Base-by-base conservation (phyloP, 1,139 yeast species). In the Blastobotrys ciferrii region DNA sequence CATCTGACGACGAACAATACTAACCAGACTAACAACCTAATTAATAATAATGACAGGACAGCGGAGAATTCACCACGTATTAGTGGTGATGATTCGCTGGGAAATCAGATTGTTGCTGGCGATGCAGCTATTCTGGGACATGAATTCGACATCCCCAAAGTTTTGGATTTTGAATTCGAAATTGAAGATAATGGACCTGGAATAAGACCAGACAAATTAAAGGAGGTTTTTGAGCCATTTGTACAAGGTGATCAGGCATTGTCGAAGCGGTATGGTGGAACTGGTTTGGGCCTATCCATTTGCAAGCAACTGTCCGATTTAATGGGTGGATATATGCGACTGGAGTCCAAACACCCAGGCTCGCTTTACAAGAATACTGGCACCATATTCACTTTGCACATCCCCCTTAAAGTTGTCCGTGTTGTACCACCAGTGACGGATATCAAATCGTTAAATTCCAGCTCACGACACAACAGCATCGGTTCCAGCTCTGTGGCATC, bases 171-270 rank as follows among this genome's bases (percentile, higher is more conserved):
- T 47, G 86, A 85, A 60, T 77, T 91, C 43, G 83, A 82, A 53
- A 96, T 92, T 6, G 76, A 77, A 32, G 98, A 92, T 65, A 85
- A 94, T 0, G 98, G 98, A 3, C 88, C 96, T 0, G 98, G 98
- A 53, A 88, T 92, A 46, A 18, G 40, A n/a, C 89, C 85, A 42
- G 82, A 84, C 14, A 78, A 82, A 1, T 70, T 87, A 48, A 94
- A 87, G 60, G 84, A 84, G 43, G 92, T 92, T 1, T 92, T 92
- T 68, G 97, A 92, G 63, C 97, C 97, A 2, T 92, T 92, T 70
- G 88, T 88, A 30, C 98, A 91, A 68, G 98, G 98, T 40, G 98
- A 92, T 61, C 97, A 91, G 66, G 89, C 97, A 0, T 74, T 91
- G 33, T 85, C 95, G 2, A 75, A 96, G 64, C 87, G 91, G 48